Conservation (phyloP, 306 rosid genomes). For the Cicer arietinum region DNA sequence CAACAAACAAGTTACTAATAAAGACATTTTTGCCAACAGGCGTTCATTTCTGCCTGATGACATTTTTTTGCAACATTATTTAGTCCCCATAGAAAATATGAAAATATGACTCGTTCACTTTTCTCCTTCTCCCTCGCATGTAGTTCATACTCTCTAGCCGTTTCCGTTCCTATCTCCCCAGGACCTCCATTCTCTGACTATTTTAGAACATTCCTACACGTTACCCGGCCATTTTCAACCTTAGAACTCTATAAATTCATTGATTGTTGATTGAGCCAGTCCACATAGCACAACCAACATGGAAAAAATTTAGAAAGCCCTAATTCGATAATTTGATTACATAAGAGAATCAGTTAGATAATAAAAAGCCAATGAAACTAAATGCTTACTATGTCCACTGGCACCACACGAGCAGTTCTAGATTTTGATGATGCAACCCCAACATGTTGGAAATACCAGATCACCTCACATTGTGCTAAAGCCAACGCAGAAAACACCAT, state of each 20-base stretch:
- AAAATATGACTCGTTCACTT: not conserved
- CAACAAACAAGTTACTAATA: not conserved
- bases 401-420: constrained; percentile 69
- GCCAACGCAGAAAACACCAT: constrained; percentile 99
- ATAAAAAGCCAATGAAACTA: constrained; percentile 29
- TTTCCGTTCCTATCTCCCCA: not conserved
- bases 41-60: not conserved
- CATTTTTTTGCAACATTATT: not conserved
- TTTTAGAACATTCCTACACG: constrained; percentile 2
- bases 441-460: constrained; percentile 94
- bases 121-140: constrained; percentile 35
- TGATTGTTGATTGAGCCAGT: not conserved
- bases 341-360: constrained; percentile 15
- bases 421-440: constrained; percentile 92
- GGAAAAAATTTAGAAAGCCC: constrained; percentile 2
- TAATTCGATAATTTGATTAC: constrained; percentile 16
- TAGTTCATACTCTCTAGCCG: not conserved
- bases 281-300: constrained; percentile 1
- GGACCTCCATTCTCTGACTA: constrained; percentile 16
- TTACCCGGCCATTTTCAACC: constrained; percentile 17
- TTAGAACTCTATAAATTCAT: constrained; percentile 8
- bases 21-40: no score
- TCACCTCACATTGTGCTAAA: constrained; percentile 94
- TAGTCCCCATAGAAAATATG: constrained; percentile 9
- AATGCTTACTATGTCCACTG: constrained; percentile 84